These are phyloP conservation scores for Durusdinium trenchii DNA, from an alignment of 73 alveolate species.

Conservation along the genomic window DNA sequence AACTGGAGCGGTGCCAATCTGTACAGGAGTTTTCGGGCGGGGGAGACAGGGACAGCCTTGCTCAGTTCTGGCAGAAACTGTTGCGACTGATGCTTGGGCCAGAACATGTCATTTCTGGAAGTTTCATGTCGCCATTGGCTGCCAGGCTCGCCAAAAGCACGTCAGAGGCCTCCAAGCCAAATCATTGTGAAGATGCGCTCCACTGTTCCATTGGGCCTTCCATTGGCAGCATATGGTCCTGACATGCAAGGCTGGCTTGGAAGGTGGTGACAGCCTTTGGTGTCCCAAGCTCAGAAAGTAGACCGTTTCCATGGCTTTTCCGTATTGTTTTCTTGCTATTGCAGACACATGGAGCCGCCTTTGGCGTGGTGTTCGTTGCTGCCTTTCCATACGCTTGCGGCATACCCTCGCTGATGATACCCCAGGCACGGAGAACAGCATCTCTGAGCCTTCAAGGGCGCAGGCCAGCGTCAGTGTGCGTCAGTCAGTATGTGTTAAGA, in stretches of 20 bases:
- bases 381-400: too few relatives aligned
- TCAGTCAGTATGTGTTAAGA: too few relatives aligned
- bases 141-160: constrained; percentile 33
- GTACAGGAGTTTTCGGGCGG: not conserved
- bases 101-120: not conserved
- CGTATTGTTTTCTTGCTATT: too few relatives aligned
- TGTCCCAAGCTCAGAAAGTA: not conserved
- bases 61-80: not conserved
- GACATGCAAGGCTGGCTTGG: constrained; percentile 21
- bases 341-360: too few relatives aligned
- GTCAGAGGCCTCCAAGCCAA: not conserved
- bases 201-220: too few relatives aligned
- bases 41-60: not conserved
- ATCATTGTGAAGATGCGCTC: not conserved
- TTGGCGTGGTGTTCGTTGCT: too few relatives aligned
- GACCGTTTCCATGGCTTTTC: too few relatives aligned
- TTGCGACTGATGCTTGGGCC: not conserved
- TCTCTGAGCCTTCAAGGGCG: too few relatives aligned
- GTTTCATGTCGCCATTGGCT: not conserved
- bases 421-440: too few relatives aligned
- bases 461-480: too few relatives aligned
- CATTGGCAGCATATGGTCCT: too few relatives aligned
- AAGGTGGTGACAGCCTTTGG: constrained; percentile 58
- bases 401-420: too few relatives aligned
- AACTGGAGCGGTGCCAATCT: not conserved